Evolutionary conservation across 139 green algal genomes (phyloP).

Genomic region (Chlamydomonas applanata): DNA sequence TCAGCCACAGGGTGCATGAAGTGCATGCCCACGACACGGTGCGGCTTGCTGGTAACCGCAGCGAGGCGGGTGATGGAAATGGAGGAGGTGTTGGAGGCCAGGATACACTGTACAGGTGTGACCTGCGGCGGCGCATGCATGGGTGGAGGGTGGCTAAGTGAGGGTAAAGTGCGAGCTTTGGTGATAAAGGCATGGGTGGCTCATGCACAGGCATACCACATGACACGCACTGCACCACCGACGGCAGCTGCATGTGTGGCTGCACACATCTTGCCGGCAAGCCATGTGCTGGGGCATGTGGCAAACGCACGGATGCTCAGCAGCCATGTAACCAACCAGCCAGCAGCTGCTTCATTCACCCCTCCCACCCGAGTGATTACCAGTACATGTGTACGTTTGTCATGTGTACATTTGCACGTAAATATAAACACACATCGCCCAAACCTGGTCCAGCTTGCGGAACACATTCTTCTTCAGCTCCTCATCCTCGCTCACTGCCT

Average conservation of each 20-base stretch:
- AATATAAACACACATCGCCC: background rate
- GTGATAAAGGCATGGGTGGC: too few relatives aligned
- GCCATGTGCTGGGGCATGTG: too few relatives aligned
- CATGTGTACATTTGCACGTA: background rate
- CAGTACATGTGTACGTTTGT: constrained; percentile 1
- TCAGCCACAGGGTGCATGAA: constrained; percentile 81
- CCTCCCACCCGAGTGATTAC: background rate
- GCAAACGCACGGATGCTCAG: too few relatives aligned
- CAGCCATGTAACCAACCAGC: background rate
- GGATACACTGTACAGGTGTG: constrained; percentile 58
- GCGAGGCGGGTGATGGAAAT: constrained; percentile 94
- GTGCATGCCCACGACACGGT: constrained; percentile 57
- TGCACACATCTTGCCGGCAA: too few relatives aligned
- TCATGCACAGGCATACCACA: too few relatives aligned
- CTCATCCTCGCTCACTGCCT: constrained; percentile 85
- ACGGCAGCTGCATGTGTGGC: too few relatives aligned
- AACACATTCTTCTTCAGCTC: constrained; percentile 78
- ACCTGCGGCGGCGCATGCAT: constrained; percentile 27
- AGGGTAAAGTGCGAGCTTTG: too few relatives aligned
- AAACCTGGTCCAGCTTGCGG: constrained; percentile 50
- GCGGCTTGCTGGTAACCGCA: constrained; percentile 69
- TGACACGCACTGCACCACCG: too few relatives aligned
- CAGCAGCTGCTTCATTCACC: background rate
- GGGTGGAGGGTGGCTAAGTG: background rate
- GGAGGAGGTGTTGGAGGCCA: constrained; percentile 89